Evolutionary conservation across 768 basidiomycete species (phyloP).

Genomic region (Cubamyces lactineus): DNA sequence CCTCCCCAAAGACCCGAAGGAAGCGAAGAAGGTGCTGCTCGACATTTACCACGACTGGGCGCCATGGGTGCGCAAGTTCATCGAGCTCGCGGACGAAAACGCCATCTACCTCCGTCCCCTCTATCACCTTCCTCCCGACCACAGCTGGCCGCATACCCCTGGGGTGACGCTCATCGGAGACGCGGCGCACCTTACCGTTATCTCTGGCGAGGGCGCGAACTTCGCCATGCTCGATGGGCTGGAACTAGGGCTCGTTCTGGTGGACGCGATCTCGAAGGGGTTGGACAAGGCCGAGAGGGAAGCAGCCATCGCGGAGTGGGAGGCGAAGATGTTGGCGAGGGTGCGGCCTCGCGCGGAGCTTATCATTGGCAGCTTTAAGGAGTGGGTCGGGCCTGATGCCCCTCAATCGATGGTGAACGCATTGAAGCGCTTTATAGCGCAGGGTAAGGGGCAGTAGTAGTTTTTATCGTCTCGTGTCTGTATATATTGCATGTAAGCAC

Average conservation of each 20-base stretch:
- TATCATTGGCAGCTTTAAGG: conserved; percentile 2
- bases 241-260: conserved; percentile 21
- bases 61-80: conserved; percentile 18
- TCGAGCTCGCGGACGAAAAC: conserved; percentile 4
- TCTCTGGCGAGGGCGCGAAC: conserved; percentile 44
- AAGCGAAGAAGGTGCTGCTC: conserved; percentile 14
- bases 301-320: conserved; percentile 6
- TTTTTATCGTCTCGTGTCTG: too few relatives aligned
- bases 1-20: conserved; percentile 7
- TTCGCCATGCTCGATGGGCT: conserved; percentile 37
- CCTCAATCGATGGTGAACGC: neutral
- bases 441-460: too few relatives aligned
- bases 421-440: too few relatives aligned
- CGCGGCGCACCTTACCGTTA: conserved; percentile 43
- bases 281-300: conserved; percentile 3
- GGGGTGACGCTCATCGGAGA: conserved; percentile 29
- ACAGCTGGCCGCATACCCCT: conserved; percentile 15
- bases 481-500: too few relatives aligned
- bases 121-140: conserved; percentile 15
- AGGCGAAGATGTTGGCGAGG: conserved; percentile 4
- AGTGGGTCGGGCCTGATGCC: neutral
- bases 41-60: conserved; percentile 15
- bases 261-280: conserved; percentile 11
- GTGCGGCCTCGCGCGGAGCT: neutral
- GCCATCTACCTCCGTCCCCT: conserved; percentile 16